Percentiles rank a stretch among this genome's conserved stretches.
These are phyloP conservation scores for Neofusicoccum laricinum DNA, from an alignment of 2,329 filamentous ascomycete genomes.

Conservation along the genomic window DNA sequence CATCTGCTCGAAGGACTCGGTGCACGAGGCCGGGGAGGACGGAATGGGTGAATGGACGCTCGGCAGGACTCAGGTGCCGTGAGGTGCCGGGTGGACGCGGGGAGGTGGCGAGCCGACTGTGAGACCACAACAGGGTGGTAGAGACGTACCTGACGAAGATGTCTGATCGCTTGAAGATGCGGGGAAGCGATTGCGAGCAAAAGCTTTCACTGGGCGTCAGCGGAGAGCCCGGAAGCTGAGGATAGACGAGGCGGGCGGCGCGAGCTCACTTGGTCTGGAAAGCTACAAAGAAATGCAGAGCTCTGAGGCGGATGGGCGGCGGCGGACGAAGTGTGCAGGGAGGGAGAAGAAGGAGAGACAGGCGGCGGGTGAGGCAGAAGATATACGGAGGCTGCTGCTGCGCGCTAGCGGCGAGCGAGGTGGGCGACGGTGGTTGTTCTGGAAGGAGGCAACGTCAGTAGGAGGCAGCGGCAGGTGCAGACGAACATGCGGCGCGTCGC, in stretches of 20 bases:
- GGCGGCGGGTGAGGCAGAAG: conserved; percentile 21
- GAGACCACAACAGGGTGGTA: not conserved
- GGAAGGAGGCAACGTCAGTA: conserved; percentile 18
- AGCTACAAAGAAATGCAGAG: conserved; percentile 44
- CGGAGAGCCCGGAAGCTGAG: not conserved
- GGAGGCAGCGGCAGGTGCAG: conserved; percentile 18
- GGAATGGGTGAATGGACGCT: not conserved
- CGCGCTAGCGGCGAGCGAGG: conserved; percentile 12
- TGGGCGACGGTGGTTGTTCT: conserved; percentile 15
- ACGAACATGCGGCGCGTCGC: conserved; percentile 10
- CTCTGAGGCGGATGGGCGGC: conserved; percentile 38
- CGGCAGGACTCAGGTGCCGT: not conserved
- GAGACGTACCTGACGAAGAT: conserved; percentile 38
- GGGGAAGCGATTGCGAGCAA: conserved; percentile 36
- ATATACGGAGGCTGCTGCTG: conserved; percentile 22
- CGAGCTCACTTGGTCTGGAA: conserved; percentile 32
- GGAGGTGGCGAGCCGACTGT: not conserved
- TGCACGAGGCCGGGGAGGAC: no score
- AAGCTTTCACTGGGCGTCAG: conserved; percentile 28
- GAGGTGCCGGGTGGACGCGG: not conserved
- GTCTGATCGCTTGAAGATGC: conserved; percentile 37
- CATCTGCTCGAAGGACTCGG: not conserved
- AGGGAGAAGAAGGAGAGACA: conserved; percentile 24
- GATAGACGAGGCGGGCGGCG: not conserved
- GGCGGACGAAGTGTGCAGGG: conserved; percentile 38